Conservation (phyloP, 352 stramenopile species). For the Lagenidium sp. region DNA sequence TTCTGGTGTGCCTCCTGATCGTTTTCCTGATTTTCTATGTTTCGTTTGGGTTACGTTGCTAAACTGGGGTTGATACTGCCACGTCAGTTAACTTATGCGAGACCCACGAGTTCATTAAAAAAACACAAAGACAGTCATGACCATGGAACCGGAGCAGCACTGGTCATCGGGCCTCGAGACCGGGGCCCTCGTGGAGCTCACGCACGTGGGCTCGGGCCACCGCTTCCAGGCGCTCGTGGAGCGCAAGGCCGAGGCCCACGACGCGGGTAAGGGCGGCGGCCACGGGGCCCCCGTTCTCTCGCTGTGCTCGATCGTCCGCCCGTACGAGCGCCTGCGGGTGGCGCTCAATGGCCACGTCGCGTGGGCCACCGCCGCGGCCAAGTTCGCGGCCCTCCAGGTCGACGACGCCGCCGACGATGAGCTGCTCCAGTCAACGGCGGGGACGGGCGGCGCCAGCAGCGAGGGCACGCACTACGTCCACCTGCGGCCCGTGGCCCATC, state of each 20-base stretch:
- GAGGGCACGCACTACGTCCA: constrained; percentile 12
- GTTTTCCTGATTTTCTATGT: no score
- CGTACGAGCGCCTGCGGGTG: constrained; percentile 76
- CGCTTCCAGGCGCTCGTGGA: constrained; percentile 46
- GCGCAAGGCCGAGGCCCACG: constrained; percentile 15
- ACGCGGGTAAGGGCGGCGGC: background rate
- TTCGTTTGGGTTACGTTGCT: no score
- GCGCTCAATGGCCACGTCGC: constrained; percentile 51
- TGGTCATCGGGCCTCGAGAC: constrained; percentile 26
- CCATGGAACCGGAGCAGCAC: no score
- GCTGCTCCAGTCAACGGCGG: background rate
- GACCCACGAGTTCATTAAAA: no score
- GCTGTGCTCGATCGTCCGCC: constrained; percentile 50
- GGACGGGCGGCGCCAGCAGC: background rate
- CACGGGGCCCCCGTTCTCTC: constrained; percentile 5
- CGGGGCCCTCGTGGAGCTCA: constrained; percentile 44
- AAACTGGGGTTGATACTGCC: constrained; percentile 5
- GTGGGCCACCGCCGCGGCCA: constrained; percentile 50
- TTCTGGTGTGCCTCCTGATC: no score
- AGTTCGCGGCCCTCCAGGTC: constrained; percentile 59
- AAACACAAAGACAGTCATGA: no score
- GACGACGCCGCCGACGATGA: constrained; percentile 18
- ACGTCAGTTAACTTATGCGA: constrained; percentile 4
- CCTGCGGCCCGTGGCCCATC: constrained; percentile 50
- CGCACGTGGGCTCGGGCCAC: constrained; percentile 26